Evolutionary conservation across 495 filamentous ascomycete species (phyloP), one percentile per base, ranked within the genome.

Genomic region (Rostrohypoxylon terebratum): DNA sequence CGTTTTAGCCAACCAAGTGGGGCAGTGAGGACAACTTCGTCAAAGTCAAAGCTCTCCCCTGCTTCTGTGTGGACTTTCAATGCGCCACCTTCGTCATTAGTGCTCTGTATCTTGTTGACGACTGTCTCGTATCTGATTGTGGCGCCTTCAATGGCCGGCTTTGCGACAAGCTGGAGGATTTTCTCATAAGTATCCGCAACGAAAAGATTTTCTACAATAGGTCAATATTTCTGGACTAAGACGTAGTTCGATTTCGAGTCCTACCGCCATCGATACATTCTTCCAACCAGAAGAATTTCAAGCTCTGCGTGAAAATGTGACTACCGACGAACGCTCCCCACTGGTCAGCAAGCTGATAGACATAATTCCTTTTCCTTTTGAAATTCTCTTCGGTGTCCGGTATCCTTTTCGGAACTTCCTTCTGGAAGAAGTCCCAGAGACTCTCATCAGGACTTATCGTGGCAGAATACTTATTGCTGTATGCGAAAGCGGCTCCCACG

Each of bases 221-320:
- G 28, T 74, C 50, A 68, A 72, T 69, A 7, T 33, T 42, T 21
- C 3, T 0, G 8, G 16, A 8, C 9, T 55, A 21, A 10, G 28
- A 3, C 36, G 45, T 18, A 28, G 34, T 31, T 0, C 10, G 10
- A 8, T 16, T 4, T 18, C 3, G 54, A n/a, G 42, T 84, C 89
- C 77, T 78, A 92, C 93, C 90, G 53, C 94, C 94, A 75, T 96
- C 94, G 74, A 97, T 90, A 66, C 91, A 94, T 81, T 98, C 94
- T 79, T 99, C 96, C n/a, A 99, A 77, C 86, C 91, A 95, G 74
- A 98, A 96, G 81, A 93, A 97, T 77, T 91, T 96, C 61, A 99
- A 76, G 79, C 94, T 97, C 75, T 99, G 96, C 47, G 78, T 87
- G 61, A 87, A 83, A 47, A 97, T 85, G 40, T 77, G 76, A 50